phyloP scores from a whole-genome alignment of 371 early-diverging fungal genomes.

The Mucor irregularis region DNA sequence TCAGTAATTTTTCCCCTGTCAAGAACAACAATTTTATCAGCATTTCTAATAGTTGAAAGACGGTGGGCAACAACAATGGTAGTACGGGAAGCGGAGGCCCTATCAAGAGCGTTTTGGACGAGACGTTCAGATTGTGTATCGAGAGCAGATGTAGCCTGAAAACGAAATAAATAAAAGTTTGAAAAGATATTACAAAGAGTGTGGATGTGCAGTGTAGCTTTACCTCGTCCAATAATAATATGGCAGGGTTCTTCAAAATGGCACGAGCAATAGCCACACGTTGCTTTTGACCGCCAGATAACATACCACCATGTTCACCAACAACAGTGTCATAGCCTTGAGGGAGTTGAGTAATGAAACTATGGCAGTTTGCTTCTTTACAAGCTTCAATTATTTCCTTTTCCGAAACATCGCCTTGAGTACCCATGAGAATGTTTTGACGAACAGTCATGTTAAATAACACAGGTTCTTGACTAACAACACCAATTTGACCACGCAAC shows the following conservation, averaged over 20 bases:
- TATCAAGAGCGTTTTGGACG: constrained; percentile 79
- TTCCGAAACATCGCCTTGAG: constrained; percentile 44
- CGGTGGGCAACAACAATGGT: constrained; percentile 91
- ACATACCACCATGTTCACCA: constrained; percentile 45
- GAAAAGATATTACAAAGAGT: background rate
- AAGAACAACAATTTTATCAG: constrained; percentile 79
- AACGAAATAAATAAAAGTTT: constrained; percentile 48
- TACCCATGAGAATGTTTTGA: constrained; percentile 71
- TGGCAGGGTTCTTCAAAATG: constrained; percentile 63
- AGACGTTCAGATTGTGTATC: constrained; percentile 79
- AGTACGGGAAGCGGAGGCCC: constrained; percentile 68
- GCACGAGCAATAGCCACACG: constrained; percentile 77
- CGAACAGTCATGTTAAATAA: constrained; percentile 72
- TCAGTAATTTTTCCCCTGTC: constrained; percentile 66
- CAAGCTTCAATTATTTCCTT: constrained; percentile 65
- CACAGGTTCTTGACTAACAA: constrained; percentile 72
- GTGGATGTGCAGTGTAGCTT: too few species aligned
- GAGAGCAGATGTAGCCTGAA: constrained; percentile 74
- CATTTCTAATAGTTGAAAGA: constrained; percentile 70
- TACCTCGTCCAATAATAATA: constrained; percentile 74
- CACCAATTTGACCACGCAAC: constrained; percentile 64
- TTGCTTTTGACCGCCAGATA: constrained; percentile 91
- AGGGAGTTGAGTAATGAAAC: constrained; percentile 69
- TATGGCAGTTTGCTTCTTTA: constrained; percentile 65
- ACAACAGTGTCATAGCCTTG: constrained; percentile 75